Evolutionary conservation across 331 rosid genomes (phyloP), one percentile per base, ranked within the genome.

Genomic region (Quercus lobata): DNA sequence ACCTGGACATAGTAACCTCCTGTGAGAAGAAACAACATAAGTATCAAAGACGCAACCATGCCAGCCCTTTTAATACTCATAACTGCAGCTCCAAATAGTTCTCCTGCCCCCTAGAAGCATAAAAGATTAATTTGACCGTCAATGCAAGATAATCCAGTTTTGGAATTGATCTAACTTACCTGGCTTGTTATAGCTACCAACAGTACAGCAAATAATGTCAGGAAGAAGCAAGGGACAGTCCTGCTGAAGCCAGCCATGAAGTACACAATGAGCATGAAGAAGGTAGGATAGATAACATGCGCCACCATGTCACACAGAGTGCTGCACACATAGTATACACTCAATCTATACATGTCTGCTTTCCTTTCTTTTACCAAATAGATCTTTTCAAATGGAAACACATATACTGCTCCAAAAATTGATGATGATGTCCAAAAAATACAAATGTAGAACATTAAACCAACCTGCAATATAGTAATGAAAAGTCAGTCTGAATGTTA

Each of bases 1-100:
- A 92, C 98, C 98, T 92, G 97, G 2, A 94, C 98, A 83, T 92
- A 94, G 69, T 94, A 94, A 34, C 98, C 98, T 79, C 98, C 97
- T 22, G 96, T 92, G 49, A 94, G 92, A 82, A 94, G 98, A 83
- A 94, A 94, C 34, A 94, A 37, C 98, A 94, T 92, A 19, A 94
- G 89, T 69, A 94, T 80, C 87, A 94, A 80, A 71, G 98, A 92
- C 34, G 98, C 97, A 80, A 92, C 87, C 83, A 87, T 85, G 2
- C 97, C 98, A 61, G 96, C 90, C 76, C 96, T 91, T 89, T 84
- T 86, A 32, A 92, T 88, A 71, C 98, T 94, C 91, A 94, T 77
- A 80, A 92, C 90, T 35, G 94, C 91, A 75, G 97, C 96, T 84
- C 98, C 98, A 85, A 92, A 92, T 27, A 92, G 83, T 71, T 94